Base-by-base conservation (phyloP, 2,329 filamentous ascomycete genomes). In the Xylaria sp. region DNA sequence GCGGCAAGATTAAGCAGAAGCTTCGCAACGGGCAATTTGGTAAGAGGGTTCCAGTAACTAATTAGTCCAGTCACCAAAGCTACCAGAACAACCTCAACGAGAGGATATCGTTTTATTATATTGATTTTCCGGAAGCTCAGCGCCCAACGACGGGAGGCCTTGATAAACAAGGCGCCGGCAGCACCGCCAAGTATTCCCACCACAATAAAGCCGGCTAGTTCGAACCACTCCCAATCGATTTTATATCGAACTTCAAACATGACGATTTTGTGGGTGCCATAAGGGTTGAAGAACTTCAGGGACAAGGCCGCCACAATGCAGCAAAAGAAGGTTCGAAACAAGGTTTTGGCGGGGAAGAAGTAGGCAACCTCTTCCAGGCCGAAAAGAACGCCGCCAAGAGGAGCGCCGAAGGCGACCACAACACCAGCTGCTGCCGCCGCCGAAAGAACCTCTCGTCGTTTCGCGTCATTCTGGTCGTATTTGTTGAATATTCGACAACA, bases 321-420 rank as follows among this genome's bases (percentile, higher is more conserved):
- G 83, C 95, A 98, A 82, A 98, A 98, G 81, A 99, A 99, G 0
- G 96, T 98, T 62, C 96, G 87, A 83, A 99, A 99, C 9, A 99
- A 87, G 0, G 95, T 98, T 83, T 99, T 98, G 6, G 95, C 94
- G 0, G 96, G 95, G 79, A 98, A 98, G 81, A 98, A 98, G 80
- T 98, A 98, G 74, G 93, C 90, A 71, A 98, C 94, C 85, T 98
- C 96, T 81, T 99, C 96, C 36, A 98, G 82, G 41, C 94, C 94
- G 80, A 98, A 98, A 2, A 98, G 85, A 1, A 98, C 94, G 62
- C 95, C 95, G 9, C 94, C 94, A 0, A 90, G 78, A 51, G 95
- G 95, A 0, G 95, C 94, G 46, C 95, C 95, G 78, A 98, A 98
- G 13, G 95, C 95, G 39, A 98, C 95, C 12, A 94, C 93, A 5